A percentile compares a stretch with the other conserved stretches of the same genome.
Conservation (phyloP, 305 asterid species). For the Fraxinus ornus region DNA sequence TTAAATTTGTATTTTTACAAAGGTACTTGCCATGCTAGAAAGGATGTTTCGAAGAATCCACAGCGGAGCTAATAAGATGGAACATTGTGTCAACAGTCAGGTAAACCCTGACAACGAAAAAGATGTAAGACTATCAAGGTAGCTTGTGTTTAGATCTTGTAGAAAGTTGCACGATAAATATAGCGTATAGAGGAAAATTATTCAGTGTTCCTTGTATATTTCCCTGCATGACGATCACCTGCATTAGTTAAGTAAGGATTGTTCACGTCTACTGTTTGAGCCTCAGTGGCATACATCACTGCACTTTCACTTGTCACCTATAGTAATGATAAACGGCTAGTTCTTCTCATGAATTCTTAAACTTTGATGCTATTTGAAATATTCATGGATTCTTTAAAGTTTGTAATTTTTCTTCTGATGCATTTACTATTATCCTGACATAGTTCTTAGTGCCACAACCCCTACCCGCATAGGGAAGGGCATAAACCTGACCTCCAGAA, state of each 20-base stretch:
- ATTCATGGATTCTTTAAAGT: background rate
- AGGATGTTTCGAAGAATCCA: constrained; percentile 21
- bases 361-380: background rate
- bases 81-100: constrained; percentile 19
- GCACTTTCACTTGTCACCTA: background rate
- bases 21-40: constrained; percentile 51
- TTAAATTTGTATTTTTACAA: background rate
- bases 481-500: background rate
- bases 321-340: background rate
- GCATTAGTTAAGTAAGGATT: background rate
- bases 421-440: background rate
- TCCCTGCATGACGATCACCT: background rate
- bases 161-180: background rate
- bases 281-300: background rate
- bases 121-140: constrained; percentile 8
- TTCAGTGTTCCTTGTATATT: background rate
- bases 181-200: background rate
- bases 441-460: background rate
- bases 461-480: background rate
- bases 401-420: background rate
- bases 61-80: constrained; percentile 25
- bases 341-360: background rate
- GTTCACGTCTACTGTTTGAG: background rate
- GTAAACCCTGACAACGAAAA: constrained; percentile 16
- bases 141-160: background rate